phyloP scores from a whole-genome alignment of 352 stramenopile genomes.

The Phytophthora pistaciae region DNA sequence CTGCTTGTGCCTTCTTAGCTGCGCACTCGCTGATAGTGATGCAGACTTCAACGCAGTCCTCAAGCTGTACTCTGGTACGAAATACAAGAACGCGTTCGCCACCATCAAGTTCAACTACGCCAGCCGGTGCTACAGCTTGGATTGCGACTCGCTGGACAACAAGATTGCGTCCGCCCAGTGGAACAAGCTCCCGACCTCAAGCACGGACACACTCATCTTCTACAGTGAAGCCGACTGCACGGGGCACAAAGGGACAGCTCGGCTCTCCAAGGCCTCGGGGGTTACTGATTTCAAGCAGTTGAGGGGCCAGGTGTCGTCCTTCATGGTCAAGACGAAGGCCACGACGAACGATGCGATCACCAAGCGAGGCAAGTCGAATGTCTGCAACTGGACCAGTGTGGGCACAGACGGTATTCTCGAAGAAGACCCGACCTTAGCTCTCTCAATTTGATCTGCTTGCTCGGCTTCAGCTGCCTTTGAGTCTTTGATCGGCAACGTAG shows the following conservation, averaged over 20 bases:
- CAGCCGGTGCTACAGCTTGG: not conserved
- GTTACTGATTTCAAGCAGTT: not conserved
- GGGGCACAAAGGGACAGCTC: not conserved
- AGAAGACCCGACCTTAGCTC: not conserved
- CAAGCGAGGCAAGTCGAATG: not conserved
- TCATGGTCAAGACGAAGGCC: not conserved
- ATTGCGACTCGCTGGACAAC: not conserved
- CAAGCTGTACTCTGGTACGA: not conserved
- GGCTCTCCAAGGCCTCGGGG: not conserved
- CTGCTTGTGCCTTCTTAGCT: not conserved
- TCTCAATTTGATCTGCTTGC: not conserved
- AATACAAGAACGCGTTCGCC: not conserved
- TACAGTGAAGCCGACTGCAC: not conserved
- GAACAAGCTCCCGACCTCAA: not conserved
- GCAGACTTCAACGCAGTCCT: not conserved
- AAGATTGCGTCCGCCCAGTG: not conserved
- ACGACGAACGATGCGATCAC: not conserved
- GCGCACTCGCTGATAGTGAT: not conserved
- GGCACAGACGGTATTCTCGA: not conserved
- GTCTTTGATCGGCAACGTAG: too few relatives aligned
- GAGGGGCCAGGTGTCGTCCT: not conserved
- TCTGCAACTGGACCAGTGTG: not conserved
- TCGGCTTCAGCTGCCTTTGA: too few relatives aligned
- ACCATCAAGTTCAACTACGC: slow-evolving; percentile 4
- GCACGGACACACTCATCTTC: not conserved